Conservation (phyloP, 108 stramenopile genomes). For the Phaeodactylum tricornutum region DNA sequence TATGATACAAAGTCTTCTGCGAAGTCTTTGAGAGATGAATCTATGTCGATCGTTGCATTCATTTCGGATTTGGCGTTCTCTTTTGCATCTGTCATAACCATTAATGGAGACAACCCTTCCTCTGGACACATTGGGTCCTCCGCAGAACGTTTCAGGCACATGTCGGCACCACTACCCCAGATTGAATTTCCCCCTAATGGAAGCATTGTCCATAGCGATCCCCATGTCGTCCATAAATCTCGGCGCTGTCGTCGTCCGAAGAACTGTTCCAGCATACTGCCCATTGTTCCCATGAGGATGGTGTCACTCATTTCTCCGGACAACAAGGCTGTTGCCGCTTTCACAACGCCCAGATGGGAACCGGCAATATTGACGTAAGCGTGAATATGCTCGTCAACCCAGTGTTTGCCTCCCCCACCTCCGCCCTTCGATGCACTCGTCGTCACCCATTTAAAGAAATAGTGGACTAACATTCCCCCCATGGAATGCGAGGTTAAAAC, state of each 20-base stretch:
- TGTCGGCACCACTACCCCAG: conserved; percentile 67
- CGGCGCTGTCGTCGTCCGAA: conserved; percentile 51
- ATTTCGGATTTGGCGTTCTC: too few species aligned
- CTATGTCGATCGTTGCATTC: too few species aligned
- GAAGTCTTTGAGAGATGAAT: not conserved
- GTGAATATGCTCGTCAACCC: conserved; percentile 72
- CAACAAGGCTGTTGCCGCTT: conserved; percentile 61
- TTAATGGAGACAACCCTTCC: not conserved
- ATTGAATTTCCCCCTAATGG: conserved; percentile 77
- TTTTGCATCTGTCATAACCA: not conserved
- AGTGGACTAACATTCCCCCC: conserved; percentile 56
- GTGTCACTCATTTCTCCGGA: conserved; percentile 88
- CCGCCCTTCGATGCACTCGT: conserved; percentile 33
- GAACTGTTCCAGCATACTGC: conserved; percentile 57
- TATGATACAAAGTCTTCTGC: conserved; percentile 6
- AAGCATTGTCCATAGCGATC: conserved; percentile 64
- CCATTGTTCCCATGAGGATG: conserved; percentile 44
- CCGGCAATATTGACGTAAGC: conserved; percentile 84
- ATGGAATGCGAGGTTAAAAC: conserved; percentile 75
- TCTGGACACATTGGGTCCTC: conserved; percentile 9
- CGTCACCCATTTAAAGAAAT: conserved; percentile 82
- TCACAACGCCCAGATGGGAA: conserved; percentile 77
- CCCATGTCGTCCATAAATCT: conserved; percentile 73
- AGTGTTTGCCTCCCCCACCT: conserved; percentile 66
- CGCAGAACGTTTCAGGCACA: conserved; percentile 3